Conservation (phyloP, 169 alveolate genomes). For the Perkinsus marinus region DNA sequence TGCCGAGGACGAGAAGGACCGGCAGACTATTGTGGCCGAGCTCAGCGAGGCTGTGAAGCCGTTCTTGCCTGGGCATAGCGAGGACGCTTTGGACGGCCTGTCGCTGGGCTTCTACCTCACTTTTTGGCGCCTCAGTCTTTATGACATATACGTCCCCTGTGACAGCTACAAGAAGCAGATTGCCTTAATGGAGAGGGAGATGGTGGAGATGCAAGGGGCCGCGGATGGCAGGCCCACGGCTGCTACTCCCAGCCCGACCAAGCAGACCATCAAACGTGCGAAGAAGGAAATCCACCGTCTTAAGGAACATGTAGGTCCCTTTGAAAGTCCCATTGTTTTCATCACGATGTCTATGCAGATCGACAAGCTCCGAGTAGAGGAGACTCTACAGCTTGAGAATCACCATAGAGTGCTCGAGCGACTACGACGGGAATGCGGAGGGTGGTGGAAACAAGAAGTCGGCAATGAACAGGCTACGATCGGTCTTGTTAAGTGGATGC, state of each 20-base stretch:
- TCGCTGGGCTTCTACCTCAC: constrained; percentile 11
- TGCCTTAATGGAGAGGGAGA: background rate
- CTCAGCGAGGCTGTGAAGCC: background rate
- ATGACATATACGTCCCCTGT: constrained; percentile 12
- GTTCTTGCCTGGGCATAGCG: background rate
- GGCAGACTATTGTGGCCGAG: background rate
- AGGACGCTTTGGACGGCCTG: constrained; percentile 1
- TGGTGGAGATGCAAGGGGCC: background rate
- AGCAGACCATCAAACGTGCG: background rate
- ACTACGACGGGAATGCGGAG: constrained; percentile 2
- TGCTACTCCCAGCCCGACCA: background rate
- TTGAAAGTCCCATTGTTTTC: background rate
- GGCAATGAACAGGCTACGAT: background rate
- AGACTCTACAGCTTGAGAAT: background rate
- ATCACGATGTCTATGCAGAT: background rate
- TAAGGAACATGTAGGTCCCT: background rate
- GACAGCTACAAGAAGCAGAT: constrained; percentile 1
- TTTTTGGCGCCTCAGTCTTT: constrained; percentile 14
- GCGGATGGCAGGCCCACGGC: background rate
- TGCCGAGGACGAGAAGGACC: background rate
- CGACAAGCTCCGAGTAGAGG: constrained; percentile 1
- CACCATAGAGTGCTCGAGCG: constrained; percentile 8
- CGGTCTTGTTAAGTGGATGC: constrained; percentile 9
- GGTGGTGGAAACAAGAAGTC: constrained; percentile 4
- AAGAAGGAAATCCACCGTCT: background rate